Evolutionary conservation across 176 grass and related monocot species (phyloP).

Genomic region (Oryza longistaminata): DNA sequence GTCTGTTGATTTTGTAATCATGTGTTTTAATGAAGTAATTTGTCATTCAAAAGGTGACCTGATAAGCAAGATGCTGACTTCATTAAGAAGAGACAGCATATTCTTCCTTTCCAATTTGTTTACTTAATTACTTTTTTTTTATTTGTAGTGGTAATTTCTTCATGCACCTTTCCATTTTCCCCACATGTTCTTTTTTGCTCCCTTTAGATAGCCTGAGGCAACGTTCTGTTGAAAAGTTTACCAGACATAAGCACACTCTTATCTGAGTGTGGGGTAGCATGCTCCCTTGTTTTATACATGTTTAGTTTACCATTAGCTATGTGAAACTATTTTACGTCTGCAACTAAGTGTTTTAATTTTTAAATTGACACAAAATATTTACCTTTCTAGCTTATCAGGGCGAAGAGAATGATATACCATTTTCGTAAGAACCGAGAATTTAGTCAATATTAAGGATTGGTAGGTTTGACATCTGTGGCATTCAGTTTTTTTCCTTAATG

Average conservation of each 20-base stretch:
- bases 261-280: not conserved
- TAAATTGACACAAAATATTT: slow-evolving; percentile 35
- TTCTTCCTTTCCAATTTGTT: not conserved
- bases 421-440: slow-evolving; percentile 82
- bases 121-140: not conserved
- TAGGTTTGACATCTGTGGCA: slow-evolving; percentile 32
- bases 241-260: not conserved
- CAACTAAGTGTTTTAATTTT: not conserved
- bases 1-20: slow-evolving; percentile 38
- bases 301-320: not conserved
- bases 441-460: slow-evolving; percentile 79
- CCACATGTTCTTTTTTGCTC: not conserved
- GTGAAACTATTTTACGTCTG: not conserved
- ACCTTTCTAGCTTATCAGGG: slow-evolving; percentile 58
- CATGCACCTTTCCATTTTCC: not conserved
- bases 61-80: not conserved
- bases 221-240: not conserved
- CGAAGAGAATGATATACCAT: slow-evolving; percentile 77
- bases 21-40: not conserved
- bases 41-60: not conserved
- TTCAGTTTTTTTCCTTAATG: not conserved
- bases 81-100: not conserved
- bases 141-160: not conserved
- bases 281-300: not conserved
- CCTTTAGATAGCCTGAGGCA: slow-evolving; percentile 1